A percentile compares a stretch with the other conserved stretches of the same genome.
Evolutionary conservation across 2,329 filamentous ascomycete species (phyloP).

Genomic region (Fusarium ambrosium): DNA sequence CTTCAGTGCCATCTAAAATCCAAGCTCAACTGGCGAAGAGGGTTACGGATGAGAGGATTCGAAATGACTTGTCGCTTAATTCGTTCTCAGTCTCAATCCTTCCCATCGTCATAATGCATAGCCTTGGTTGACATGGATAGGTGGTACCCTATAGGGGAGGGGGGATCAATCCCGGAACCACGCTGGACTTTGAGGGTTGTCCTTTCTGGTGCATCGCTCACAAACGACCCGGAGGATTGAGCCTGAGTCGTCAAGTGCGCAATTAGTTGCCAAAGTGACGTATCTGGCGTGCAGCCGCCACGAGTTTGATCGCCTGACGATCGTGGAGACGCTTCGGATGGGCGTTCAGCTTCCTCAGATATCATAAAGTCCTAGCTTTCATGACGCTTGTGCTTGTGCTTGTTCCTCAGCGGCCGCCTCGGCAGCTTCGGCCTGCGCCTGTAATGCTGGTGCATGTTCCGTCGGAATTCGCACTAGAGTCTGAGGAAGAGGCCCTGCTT

Average conservation of each 20-base stretch:
- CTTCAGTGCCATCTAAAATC: background rate
- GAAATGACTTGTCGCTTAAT: background rate
- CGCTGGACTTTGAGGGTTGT: background rate
- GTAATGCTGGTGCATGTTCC: constrained; percentile 77
- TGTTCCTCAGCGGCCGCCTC: constrained; percentile 60
- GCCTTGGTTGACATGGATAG: background rate
- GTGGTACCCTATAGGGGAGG: background rate
- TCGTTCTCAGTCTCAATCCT: background rate
- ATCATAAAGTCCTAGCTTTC: constrained; percentile 5
- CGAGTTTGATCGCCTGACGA: background rate
- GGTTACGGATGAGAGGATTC: background rate
- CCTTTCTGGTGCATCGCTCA: background rate
- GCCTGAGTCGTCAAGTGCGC: background rate
- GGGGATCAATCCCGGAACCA: background rate
- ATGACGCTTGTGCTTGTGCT: constrained; percentile 52
- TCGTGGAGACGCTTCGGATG: background rate
- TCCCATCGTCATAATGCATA: background rate
- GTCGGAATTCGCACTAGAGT: constrained; percentile 88
- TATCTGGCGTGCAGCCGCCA: background rate
- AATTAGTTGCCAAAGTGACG: background rate
- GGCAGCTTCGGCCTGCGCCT: constrained; percentile 70
- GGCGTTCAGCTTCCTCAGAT: background rate
- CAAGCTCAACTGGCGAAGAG: background rate
- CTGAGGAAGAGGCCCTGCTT: constrained; percentile 74
- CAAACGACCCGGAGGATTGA: background rate